Evolutionary conservation across 2,329 filamentous ascomycete species (phyloP).

Genomic region (Penicillium sp.): DNA sequence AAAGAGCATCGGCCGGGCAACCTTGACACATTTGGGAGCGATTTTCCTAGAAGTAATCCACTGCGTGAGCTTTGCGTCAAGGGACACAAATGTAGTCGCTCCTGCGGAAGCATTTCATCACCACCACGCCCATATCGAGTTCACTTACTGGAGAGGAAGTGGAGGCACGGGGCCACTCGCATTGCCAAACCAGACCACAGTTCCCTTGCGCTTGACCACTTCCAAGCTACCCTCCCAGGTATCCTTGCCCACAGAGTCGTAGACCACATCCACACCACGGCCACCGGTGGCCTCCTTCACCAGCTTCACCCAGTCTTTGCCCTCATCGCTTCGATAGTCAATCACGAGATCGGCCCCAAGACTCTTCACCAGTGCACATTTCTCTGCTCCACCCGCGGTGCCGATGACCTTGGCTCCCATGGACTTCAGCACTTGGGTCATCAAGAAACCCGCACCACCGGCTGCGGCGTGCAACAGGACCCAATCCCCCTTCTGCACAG

Average conservation of each 20-base stretch:
- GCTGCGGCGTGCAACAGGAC: slow-evolving; percentile 79
- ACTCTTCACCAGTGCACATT: slow-evolving; percentile 61
- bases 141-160: slow-evolving; percentile 53
- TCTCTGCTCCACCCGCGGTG: slow-evolving; percentile 67
- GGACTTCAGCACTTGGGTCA: slow-evolving; percentile 66
- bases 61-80: too few species aligned
- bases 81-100: too few species aligned
- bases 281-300: slow-evolving; percentile 79
- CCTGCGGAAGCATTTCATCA: neutral
- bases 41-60: slow-evolving; percentile 37
- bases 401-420: slow-evolving; percentile 74
- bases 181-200: slow-evolving; percentile 73
- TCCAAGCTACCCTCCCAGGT: slow-evolving; percentile 78
- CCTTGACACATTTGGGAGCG: slow-evolving; percentile 66
- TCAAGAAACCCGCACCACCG: slow-evolving; percentile 69
- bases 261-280: slow-evolving; percentile 68
- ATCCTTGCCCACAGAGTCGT: slow-evolving; percentile 77
- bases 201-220: slow-evolving; percentile 69
- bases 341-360: slow-evolving; percentile 65
- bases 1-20: slow-evolving; percentile 69
- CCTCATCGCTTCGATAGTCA: slow-evolving; percentile 77
- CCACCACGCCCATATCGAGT: slow-evolving; percentile 14
- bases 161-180: slow-evolving; percentile 74
- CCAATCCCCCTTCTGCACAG: slow-evolving; percentile 70
- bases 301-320: slow-evolving; percentile 68